Conservation (phyloP, 768 basidiomycete species). For the Vishniacozyma victoriae region DNA sequence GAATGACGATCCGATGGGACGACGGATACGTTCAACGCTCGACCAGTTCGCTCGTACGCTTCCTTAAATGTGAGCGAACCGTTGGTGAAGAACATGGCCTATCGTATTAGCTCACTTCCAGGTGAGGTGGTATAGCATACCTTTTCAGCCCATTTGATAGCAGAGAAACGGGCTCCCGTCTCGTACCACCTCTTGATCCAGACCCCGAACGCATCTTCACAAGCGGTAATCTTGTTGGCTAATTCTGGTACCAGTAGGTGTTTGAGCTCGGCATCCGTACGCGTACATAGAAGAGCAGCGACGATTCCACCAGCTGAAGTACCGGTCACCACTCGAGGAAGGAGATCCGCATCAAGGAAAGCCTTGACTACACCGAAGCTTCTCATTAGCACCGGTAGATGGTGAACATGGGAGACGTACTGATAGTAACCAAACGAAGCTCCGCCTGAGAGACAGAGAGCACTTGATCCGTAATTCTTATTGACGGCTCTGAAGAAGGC, state of each 20-base stretch:
- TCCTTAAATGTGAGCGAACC: conserved; percentile 94
- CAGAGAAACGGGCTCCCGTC: conserved; percentile 94
- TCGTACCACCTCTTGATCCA: conserved; percentile 59
- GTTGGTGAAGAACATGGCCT: conserved; percentile 84
- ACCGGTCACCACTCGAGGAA: conserved; percentile 89
- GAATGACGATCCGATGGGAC: conserved; percentile 86
- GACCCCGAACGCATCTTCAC: conserved; percentile 52
- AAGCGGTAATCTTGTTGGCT: conserved; percentile 64
- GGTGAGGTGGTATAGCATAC: conserved; percentile 49
- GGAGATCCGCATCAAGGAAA: conserved; percentile 73
- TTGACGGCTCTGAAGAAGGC: conserved; percentile 85
- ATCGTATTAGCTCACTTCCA: background rate
- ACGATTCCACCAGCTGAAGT: conserved; percentile 85
- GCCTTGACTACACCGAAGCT: conserved; percentile 82
- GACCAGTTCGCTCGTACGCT: conserved; percentile 85
- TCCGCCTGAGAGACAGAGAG: conserved; percentile 91
- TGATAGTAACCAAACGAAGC: conserved; percentile 89
- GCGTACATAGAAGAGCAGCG: conserved; percentile 67
- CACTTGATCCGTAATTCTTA: conserved; percentile 82
- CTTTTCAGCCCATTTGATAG: conserved; percentile 82
- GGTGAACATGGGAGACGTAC: conserved; percentile 29
- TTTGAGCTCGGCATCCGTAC: conserved; percentile 80
- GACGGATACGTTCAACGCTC: conserved; percentile 88
- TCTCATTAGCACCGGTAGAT: conserved; percentile 51
- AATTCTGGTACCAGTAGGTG: conserved; percentile 71